These are phyloP conservation scores for Xerocomus minutiporus DNA, from an alignment of 1,284 basidiomycete genomes.

Conservation along the genomic window DNA sequence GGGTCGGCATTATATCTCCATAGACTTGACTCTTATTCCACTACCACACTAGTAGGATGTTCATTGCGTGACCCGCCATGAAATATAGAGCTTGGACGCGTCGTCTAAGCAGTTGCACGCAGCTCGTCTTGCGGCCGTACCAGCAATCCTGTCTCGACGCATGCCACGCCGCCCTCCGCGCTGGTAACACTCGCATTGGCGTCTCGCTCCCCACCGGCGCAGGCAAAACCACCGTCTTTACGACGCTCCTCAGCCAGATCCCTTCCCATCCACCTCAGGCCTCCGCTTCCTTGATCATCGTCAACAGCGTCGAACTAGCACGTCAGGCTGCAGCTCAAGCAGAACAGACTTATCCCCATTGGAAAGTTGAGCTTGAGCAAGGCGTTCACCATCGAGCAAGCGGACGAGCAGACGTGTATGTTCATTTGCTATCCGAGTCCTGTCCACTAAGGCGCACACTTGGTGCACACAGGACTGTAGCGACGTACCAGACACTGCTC, in stretches of 20 bases:
- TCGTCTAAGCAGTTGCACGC: neutral
- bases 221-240: constrained; percentile 93
- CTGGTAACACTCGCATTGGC: constrained; percentile 74
- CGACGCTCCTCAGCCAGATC: constrained; percentile 68
- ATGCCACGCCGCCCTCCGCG: constrained; percentile 67
- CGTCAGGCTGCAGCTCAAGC: constrained; percentile 81
- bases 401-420: constrained; percentile 80
- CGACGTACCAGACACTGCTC: constrained; percentile 87
- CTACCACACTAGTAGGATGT: constrained; percentile 6
- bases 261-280: constrained; percentile 39
- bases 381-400: constrained; percentile 71
- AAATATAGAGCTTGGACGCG: neutral
- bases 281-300: constrained; percentile 71
- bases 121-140: constrained; percentile 72
- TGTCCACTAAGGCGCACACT: neutral
- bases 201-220: constrained; percentile 89
- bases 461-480: constrained; percentile 63
- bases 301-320: constrained; percentile 86
- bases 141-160: constrained; percentile 83
- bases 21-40: constrained; percentile 36
- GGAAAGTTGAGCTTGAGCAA: constrained; percentile 91
- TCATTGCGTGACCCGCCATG: neutral
- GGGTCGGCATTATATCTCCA: constrained; percentile 23
- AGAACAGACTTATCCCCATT: constrained; percentile 60
- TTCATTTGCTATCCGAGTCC: neutral